Evolutionary conservation across 768 basidiomycete genomes (phyloP).

Genomic region (Tephrocybe sp.): DNA sequence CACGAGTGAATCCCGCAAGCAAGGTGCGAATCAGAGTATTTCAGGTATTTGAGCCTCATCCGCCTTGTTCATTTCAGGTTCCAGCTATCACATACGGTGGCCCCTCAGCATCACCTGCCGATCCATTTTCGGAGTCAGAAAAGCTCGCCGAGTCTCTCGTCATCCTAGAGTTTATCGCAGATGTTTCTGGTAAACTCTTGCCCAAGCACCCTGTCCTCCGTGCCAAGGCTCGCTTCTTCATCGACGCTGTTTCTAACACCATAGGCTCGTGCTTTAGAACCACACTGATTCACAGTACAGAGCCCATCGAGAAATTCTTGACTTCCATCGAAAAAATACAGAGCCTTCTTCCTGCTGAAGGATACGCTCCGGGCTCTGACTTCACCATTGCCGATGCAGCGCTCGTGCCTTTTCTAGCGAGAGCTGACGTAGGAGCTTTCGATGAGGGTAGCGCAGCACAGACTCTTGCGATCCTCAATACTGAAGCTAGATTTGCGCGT

Average conservation of each 20-base stretch:
- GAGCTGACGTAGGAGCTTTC: constrained; percentile 47
- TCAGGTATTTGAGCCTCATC: background rate
- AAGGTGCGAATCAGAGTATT: constrained; percentile 43
- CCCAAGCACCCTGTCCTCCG: constrained; percentile 55
- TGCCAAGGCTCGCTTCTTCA: constrained; percentile 62
- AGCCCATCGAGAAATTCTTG: constrained; percentile 27
- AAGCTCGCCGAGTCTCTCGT: constrained; percentile 67
- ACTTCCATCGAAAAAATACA: constrained; percentile 46
- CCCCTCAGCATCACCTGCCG: constrained; percentile 49
- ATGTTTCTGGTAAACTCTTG: constrained; percentile 51
- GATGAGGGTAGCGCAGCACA: constrained; percentile 43
- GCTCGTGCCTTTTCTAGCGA: constrained; percentile 56
- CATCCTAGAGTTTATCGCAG: constrained; percentile 65
- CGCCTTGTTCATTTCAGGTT: constrained; percentile 27
- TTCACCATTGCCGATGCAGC: constrained; percentile 64
- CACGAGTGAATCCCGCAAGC: constrained; percentile 61
- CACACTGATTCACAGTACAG: constrained; percentile 22
- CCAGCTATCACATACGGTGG: constrained; percentile 64
- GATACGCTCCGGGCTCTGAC: constrained; percentile 40
- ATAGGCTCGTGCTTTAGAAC: constrained; percentile 36
- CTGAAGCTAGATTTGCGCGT: constrained; percentile 43
- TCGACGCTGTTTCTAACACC: constrained; percentile 49
- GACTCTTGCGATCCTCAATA: constrained; percentile 37
- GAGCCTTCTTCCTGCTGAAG: constrained; percentile 42
- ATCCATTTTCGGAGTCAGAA: constrained; percentile 55